phyloP scores from a whole-genome alignment of 1,139 yeast genomes.

The Saccharomycopsis hybrid region DNA sequence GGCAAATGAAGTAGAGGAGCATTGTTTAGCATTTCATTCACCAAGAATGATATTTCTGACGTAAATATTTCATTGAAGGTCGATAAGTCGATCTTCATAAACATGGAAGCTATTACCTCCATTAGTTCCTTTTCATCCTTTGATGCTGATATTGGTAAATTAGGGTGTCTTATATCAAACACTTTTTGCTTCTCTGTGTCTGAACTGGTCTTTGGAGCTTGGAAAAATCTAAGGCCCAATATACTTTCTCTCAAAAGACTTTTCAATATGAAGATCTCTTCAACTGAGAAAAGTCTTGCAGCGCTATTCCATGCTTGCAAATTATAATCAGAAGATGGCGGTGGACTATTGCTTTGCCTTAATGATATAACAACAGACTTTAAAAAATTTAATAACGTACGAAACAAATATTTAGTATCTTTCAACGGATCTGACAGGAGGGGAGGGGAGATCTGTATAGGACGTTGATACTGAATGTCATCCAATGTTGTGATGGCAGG shows the following conservation, averaged over 20 bases:
- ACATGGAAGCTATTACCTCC: slow-evolving; percentile 93
- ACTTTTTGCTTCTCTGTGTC: slow-evolving; percentile 28
- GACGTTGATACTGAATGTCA: slow-evolving; percentile 34
- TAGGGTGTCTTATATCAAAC: slow-evolving; percentile 75
- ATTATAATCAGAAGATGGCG: slow-evolving; percentile 56
- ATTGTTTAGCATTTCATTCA: slow-evolving; percentile 74
- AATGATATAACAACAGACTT: slow-evolving; percentile 88
- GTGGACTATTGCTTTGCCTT: slow-evolving; percentile 85
- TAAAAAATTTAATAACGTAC: slow-evolving; percentile 82
- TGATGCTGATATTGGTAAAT: slow-evolving; percentile 76
- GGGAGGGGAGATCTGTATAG: slow-evolving; percentile 40
- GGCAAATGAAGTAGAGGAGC: slow-evolving; percentile 88
- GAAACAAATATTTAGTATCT: slow-evolving; percentile 82
- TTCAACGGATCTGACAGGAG: slow-evolving; percentile 61
- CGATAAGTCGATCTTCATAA: slow-evolving; percentile 90
- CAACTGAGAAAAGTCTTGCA: slow-evolving; percentile 75
- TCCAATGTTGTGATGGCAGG: background rate
- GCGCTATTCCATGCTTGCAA: slow-evolving; percentile 79
- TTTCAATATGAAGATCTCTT: slow-evolving; percentile 74
- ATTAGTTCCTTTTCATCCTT: slow-evolving; percentile 92
- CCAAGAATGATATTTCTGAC: slow-evolving; percentile 70
- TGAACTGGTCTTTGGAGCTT: slow-evolving; percentile 33
- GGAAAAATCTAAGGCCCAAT: slow-evolving; percentile 69
- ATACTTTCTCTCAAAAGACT: slow-evolving; percentile 80
- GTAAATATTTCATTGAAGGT: slow-evolving; percentile 91